A percentile compares a stretch with the other conserved stretches of the same genome.
phyloP scores from a whole-genome alignment of 208 protist species.

The Wallacemonas sp. region DNA sequence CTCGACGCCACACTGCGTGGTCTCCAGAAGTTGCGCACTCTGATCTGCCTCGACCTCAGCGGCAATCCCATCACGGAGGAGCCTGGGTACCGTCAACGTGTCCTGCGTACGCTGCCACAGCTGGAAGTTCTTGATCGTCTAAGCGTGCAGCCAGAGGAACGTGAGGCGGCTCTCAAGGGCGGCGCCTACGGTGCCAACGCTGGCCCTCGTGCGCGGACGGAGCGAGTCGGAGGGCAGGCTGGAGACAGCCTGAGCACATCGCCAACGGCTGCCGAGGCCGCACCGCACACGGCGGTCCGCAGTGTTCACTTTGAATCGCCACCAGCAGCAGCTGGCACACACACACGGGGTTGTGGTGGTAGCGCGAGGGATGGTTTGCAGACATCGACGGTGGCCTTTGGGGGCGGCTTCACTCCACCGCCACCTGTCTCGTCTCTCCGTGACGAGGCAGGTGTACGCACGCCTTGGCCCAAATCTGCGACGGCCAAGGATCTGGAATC shows the following conservation, averaged over 20 bases:
- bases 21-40: constrained; percentile 45
- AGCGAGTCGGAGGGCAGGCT: not conserved
- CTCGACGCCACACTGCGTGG: constrained; percentile 30
- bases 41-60: constrained; percentile 62
- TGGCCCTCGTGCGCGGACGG: too few relatives aligned
- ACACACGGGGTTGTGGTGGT: not conserved
- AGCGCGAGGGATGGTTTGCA: not conserved
- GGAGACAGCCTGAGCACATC: not conserved
- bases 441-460: not conserved
- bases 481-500: constrained; percentile 35
- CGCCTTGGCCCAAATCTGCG: constrained; percentile 13
- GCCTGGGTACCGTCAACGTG: constrained; percentile 56
- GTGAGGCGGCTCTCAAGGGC: constrained; percentile 37
- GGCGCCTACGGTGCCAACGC: too few relatives aligned
- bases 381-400: constrained; percentile 8
- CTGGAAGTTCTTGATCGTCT: constrained; percentile 69
- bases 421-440: too few relatives aligned
- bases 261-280: not conserved
- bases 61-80: constrained; percentile 72
- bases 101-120: constrained; percentile 60
- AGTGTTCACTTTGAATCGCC: not conserved
- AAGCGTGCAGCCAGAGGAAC: constrained; percentile 49
- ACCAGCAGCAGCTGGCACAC: not conserved
- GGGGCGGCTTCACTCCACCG: not conserved
- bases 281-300: not conserved